Percentiles rank a stretch among this genome's conserved stretches.
phyloP scores from a whole-genome alignment of 176 grass and related monocot species.

The Aegilops speltoides region DNA sequence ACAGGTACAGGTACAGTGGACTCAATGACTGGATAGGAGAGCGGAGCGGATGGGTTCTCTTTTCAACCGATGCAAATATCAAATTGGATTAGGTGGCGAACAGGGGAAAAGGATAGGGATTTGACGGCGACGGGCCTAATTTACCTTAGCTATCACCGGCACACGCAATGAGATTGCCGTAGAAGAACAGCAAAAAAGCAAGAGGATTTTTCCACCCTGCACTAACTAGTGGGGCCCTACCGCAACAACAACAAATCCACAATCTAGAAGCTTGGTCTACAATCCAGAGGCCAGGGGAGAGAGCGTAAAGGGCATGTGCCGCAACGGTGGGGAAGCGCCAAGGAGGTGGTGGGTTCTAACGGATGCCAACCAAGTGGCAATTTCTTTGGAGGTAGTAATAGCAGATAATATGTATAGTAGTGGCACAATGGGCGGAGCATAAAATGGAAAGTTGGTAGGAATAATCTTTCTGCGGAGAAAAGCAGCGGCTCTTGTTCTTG shows the following conservation, averaged over 20 bases:
- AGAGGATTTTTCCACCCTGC: not conserved
- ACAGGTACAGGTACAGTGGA: not conserved
- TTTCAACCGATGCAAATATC: constrained; percentile 5
- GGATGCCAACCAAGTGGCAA: not conserved
- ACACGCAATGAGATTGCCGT: constrained; percentile 21
- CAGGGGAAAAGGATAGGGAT: not conserved
- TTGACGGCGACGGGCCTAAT: constrained; percentile 4
- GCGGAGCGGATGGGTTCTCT: not conserved
- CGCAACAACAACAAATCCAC: not conserved
- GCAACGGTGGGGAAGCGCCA: constrained; percentile 33
- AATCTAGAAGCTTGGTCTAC: constrained; percentile 37
- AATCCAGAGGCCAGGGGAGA: not conserved
- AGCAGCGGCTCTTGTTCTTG: constrained; percentile 13
- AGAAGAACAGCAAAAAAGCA: not conserved
- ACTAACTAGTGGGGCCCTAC: not conserved
- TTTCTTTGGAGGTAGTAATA: too few relatives aligned
- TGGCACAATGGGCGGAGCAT: not conserved
- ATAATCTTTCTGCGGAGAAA: not conserved
- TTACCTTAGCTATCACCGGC: not conserved
- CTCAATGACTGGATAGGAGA: not conserved
- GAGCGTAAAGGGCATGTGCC: constrained; percentile 11
- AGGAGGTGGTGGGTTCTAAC: not conserved
- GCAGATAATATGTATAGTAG: too few relatives aligned
- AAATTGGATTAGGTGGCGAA: constrained; percentile 13
- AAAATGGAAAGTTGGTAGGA: not conserved